phyloP scores from a whole-genome alignment of 2,329 filamentous ascomycete genomes.

The Didymosphaeria variabile region DNA sequence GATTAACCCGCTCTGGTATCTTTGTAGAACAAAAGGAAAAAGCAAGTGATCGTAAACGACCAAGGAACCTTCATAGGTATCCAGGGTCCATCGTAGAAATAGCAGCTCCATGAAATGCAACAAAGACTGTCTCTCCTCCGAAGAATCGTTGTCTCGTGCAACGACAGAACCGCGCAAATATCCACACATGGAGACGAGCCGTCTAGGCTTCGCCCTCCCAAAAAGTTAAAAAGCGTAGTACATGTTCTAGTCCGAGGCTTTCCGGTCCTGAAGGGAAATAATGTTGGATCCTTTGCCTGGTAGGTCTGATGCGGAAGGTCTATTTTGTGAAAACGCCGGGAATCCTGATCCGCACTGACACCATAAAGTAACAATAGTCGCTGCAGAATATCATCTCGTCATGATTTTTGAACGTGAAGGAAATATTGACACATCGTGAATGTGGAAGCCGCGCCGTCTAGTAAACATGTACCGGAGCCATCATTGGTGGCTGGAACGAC shows the following conservation, averaged over 20 bases:
- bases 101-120: conserved; percentile 24
- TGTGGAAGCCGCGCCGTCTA: conserved; percentile 29
- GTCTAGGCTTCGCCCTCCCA: conserved; percentile 41
- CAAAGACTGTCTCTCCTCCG: conserved; percentile 18
- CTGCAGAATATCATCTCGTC: conserved; percentile 45
- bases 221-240: conserved; percentile 43
- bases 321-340: conserved; percentile 44
- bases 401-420: conserved; percentile 45
- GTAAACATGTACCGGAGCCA: conserved; percentile 50
- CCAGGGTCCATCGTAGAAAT: conserved; percentile 18
- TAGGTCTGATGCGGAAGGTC: conserved; percentile 31
- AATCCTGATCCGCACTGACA: conserved; percentile 36
- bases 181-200: conserved; percentile 25
- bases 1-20: conserved; percentile 48
- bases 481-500: conserved; percentile 51
- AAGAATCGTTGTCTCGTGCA: conserved; percentile 20
- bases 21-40: conserved; percentile 39
- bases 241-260: conserved; percentile 34
- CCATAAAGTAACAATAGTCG: conserved; percentile 38
- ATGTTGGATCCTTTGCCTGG: conserved; percentile 14
- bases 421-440: conserved; percentile 46
- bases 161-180: conserved; percentile 16
- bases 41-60: conserved; percentile 39
- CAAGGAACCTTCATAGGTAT: conserved; percentile 19
- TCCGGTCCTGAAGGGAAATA: conserved; percentile 10